phyloP scores from a whole-genome alignment of 352 stramenopile species.

The Thalassiosira sp. region DNA sequence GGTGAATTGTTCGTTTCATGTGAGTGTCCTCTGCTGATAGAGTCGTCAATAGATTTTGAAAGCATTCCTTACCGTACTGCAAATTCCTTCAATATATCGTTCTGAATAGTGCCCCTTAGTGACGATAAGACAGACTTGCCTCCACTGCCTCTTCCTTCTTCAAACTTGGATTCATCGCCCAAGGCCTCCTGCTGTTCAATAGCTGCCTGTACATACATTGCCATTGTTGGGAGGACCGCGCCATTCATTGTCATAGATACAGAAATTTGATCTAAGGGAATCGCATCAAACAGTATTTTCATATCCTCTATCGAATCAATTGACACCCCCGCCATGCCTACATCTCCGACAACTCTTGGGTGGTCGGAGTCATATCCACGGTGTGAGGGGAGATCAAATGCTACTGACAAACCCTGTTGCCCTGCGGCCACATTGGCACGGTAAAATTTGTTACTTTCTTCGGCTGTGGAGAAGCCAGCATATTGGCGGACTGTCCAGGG shows the following conservation, averaged over 20 bases:
- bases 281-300: constrained; percentile 96
- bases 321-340: constrained; percentile 96
- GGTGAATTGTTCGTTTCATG: too few relatives aligned
- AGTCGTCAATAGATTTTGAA: too few relatives aligned
- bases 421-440: constrained; percentile 91
- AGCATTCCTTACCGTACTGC: too few relatives aligned
- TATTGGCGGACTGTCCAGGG: constrained; percentile 95
- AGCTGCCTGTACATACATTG: constrained; percentile 95
- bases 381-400: constrained; percentile 98
- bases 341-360: constrained; percentile 91
- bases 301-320: constrained; percentile 97
- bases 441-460: constrained; percentile 97
- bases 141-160: constrained; percentile 21
- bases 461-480: constrained; percentile 94
- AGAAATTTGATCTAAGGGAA: constrained; percentile 94
- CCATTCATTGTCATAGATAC: constrained; percentile 99
- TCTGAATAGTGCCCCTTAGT: constrained; percentile 92
- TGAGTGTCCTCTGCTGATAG: too few relatives aligned
- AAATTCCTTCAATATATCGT: constrained; percentile 98
- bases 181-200: constrained; percentile 88
- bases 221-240: constrained; percentile 93
- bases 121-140: constrained; percentile 75
- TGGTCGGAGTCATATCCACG: constrained; percentile 96
- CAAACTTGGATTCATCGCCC: constrained; percentile 39
- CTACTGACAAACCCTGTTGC: constrained; percentile 92